These are phyloP conservation scores for Exophiala calicioides DNA, from an alignment of 2,329 filamentous ascomycete species.

Conservation along the genomic window DNA sequence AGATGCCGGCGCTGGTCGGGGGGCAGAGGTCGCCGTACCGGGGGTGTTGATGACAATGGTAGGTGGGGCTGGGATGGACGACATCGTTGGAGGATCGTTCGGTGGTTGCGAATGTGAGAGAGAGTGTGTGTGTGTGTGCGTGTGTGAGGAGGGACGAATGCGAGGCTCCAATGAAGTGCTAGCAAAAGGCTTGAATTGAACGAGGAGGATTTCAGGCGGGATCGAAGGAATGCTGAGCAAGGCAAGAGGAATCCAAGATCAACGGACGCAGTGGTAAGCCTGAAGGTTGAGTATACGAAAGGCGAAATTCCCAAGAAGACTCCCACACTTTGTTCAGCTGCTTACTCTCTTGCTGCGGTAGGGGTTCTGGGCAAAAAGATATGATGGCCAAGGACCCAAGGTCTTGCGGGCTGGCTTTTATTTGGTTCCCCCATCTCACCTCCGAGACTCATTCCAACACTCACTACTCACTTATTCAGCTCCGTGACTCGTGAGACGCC, in stretches of 20 bases:
- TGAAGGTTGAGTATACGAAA: too few relatives aligned
- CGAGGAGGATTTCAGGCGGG: too few relatives aligned
- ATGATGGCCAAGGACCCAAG: too few relatives aligned
- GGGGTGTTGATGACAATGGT: conserved; percentile 30
- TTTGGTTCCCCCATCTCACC: conserved; percentile 9
- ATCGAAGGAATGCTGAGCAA: too few relatives aligned
- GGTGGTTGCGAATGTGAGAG: background rate
- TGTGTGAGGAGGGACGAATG: background rate
- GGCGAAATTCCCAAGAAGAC: too few relatives aligned
- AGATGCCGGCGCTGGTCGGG: conserved; percentile 3
- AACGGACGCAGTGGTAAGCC: conserved; percentile 9
- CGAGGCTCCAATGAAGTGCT: background rate
- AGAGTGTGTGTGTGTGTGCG: background rate
- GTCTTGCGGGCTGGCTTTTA: background rate
- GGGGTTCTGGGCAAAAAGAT: too few relatives aligned
- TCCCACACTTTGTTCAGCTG: too few relatives aligned
- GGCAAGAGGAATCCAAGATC: conserved; percentile 2
- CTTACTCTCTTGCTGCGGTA: conserved; percentile 5
- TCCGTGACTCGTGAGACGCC: background rate
- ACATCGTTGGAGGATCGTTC: conserved; percentile 12
- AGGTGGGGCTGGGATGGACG: conserved; percentile 21
- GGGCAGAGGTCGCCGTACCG: conserved; percentile 14
- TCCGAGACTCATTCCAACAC: too few relatives aligned
- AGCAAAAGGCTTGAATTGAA: background rate
- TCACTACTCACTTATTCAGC: too few relatives aligned